Conservation (phyloP, 371 early-diverging fungal genomes). For the Mucor indicus region DNA sequence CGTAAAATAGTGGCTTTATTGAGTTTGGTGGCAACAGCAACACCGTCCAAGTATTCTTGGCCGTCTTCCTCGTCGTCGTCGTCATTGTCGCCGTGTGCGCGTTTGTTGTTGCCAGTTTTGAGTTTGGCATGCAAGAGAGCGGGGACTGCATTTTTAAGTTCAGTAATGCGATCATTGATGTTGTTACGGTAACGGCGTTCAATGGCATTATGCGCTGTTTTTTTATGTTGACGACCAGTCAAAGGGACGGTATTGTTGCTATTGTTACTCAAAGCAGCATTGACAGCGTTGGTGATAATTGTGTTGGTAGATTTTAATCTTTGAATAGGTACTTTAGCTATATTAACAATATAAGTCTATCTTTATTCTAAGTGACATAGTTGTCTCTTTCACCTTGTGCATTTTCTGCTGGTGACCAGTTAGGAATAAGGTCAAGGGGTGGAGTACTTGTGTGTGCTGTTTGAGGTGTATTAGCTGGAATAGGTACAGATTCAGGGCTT, state of each 20-base stretch:
- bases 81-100: conserved; percentile 36
- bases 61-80: conserved; percentile 58
- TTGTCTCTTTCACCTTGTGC: too few species aligned
- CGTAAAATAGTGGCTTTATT: conserved; percentile 90
- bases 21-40: conserved; percentile 71
- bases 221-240: conserved; percentile 54
- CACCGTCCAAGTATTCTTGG: conserved; percentile 65
- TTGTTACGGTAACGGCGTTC: conserved; percentile 92
- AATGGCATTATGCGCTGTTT: conserved; percentile 91
- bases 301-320: conserved; percentile 26
- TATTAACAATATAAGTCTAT: too few species aligned
- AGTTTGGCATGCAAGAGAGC: conserved; percentile 67
- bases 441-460: neutral
- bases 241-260: conserved; percentile 4
- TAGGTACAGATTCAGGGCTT: conserved; percentile 23
- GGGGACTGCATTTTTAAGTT: conserved; percentile 82
- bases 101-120: conserved; percentile 32
- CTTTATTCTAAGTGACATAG: too few species aligned
- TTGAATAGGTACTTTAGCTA: conserved; percentile 43
- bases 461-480: conserved; percentile 18
- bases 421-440: neutral
- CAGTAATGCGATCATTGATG: conserved; percentile 89
- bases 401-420: too few species aligned
- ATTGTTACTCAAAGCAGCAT: conserved; percentile 2
- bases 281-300: too few species aligned